Evolutionary conservation across 1,139 yeast genomes (phyloP), one percentile per base, ranked within the genome.

Genomic region (Taphrina populina): DNA sequence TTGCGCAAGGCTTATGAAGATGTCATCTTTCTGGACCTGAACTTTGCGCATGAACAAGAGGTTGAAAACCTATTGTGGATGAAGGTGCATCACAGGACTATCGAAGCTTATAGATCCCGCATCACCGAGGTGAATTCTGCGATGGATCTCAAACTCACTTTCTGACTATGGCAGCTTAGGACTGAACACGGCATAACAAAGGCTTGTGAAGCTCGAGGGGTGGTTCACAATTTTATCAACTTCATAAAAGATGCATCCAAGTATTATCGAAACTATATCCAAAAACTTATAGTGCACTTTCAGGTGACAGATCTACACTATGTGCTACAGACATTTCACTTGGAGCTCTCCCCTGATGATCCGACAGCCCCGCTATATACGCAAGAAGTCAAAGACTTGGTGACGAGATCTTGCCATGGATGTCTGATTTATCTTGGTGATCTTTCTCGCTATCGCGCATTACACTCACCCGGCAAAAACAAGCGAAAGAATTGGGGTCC

Each of bases 391-490:
- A 45, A 35, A 34, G 36, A 32, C 6, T 34, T 52, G 19, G 61
- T 57, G 10, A 37, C 45, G 3, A 46, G 40, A 34, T 59, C 63
- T 10, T 58, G 61, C 29, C 59, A 60, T 17, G 54, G 56, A 4
- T 32, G 57, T 17, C 52, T 62, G 2, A 56, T 59, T 13, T 57
- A 56, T 27, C 59, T 63, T 7, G 65, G 65, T 15, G 65, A 63
- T 35, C 44, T 63, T 19, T 63, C 64, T 1, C 60, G 65, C 11
- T 63, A 63, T 47, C 56, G 62, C 5, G 64, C 61, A 44, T 46
- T 52, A 20, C 52, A 60, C 35, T 33, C 58, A 15, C 26, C 45
- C 15, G 58, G 52, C 23, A 41, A 33, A 15, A 52, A 58, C 15
- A 58, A 49, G 20, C 32, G 23, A 19, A 58, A 59, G 32, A 56